phyloP scores from a whole-genome alignment of 495 filamentous ascomycete species.

The Trypethelium eluteriae region DNA sequence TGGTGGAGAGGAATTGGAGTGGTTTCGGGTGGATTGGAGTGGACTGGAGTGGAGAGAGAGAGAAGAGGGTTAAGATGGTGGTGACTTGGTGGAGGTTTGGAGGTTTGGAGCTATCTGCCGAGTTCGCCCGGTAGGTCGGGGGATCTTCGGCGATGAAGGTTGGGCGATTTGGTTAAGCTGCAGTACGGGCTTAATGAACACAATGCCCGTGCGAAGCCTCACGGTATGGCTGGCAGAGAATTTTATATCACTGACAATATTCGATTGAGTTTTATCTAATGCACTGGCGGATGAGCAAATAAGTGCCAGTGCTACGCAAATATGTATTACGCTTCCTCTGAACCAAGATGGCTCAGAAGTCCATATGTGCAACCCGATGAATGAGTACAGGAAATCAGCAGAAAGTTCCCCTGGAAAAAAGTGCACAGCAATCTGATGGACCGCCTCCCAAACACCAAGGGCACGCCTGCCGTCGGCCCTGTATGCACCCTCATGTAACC shows the following conservation, averaged over 20 bases:
- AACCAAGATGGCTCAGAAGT: neutral
- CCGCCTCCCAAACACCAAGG: neutral
- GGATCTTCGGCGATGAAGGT: neutral
- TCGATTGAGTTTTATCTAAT: neutral
- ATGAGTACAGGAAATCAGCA: neutral
- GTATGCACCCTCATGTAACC: neutral
- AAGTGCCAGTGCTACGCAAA: neutral
- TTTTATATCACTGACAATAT: no score
- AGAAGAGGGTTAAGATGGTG: neutral
- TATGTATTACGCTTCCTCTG: neutral
- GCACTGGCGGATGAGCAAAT: neutral
- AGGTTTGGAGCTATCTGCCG: neutral
- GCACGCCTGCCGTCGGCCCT: neutral
- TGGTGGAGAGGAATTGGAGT: neutral
- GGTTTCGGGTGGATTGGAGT: neutral
- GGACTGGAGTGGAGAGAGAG: neutral
- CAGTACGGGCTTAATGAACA: neutral
- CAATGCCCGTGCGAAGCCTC: neutral
- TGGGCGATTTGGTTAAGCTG: neutral
- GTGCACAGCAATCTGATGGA: slow-evolving; percentile 5
- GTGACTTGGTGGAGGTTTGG: neutral
- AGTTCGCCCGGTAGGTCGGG: neutral
- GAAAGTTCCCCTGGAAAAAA: neutral
- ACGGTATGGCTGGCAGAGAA: neutral
- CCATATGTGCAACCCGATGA: neutral